phyloP scores from a whole-genome alignment of 2,329 filamentous ascomycete genomes.

The Sphaerulina populicola region DNA sequence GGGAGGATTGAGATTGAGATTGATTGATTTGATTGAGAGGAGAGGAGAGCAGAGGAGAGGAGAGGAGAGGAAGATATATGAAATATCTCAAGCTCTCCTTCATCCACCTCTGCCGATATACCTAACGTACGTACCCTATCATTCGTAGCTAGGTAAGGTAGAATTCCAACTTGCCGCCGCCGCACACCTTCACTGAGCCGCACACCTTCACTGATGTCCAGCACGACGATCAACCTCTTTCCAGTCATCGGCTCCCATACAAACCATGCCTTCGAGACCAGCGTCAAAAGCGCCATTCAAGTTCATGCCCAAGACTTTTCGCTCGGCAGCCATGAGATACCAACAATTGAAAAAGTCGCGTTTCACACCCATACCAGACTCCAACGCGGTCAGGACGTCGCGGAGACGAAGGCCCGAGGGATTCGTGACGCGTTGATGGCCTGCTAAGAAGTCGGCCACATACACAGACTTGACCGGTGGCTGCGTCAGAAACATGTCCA shows the following conservation, averaged over 20 bases:
- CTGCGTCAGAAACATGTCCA: neutral
- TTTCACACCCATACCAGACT: neutral
- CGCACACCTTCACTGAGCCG: no score
- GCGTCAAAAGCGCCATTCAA: neutral
- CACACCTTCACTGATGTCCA: neutral
- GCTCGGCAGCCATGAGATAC: neutral
- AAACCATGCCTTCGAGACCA: neutral
- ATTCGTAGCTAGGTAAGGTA: no score
- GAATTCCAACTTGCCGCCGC: no score
- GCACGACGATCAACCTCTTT: neutral
- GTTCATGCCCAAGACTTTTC: neutral
- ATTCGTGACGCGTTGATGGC: neutral
- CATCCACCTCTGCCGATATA: no score
- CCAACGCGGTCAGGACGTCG: neutral
- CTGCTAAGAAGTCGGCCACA: neutral
- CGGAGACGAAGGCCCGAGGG: neutral
- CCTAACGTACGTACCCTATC: no score
- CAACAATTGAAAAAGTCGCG: neutral
- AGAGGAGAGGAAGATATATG: no score
- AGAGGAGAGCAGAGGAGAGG: no score
- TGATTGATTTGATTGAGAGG: no score
- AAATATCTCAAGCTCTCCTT: no score
- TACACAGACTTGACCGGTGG: neutral
- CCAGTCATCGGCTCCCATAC: neutral
- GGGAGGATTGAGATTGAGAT: slow-evolving; percentile 27